Conservation (phyloP, 208 protist species). For the Trypanosoma vivax region DNA sequence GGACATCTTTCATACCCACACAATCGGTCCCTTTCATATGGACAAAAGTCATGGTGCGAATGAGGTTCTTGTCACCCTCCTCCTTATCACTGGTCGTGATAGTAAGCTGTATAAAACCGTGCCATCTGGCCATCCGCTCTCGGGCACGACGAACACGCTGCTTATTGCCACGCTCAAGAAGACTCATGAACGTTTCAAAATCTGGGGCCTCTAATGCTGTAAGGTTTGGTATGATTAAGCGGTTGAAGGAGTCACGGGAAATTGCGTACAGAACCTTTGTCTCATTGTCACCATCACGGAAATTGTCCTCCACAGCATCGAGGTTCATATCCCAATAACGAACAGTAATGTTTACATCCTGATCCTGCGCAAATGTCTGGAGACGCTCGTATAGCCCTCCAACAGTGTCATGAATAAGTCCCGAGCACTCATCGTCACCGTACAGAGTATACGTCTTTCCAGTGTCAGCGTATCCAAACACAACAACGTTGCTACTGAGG, state of each 20-base stretch:
- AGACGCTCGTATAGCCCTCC: slow-evolving; percentile 70
- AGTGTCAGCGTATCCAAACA: slow-evolving; percentile 59
- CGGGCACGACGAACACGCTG: slow-evolving; percentile 43
- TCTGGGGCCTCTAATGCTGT: slow-evolving; percentile 43
- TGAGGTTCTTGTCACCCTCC: slow-evolving; percentile 41
- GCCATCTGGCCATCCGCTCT: slow-evolving; percentile 62
- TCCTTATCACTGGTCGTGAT: slow-evolving; percentile 64
- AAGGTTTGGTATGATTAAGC: slow-evolving; percentile 67
- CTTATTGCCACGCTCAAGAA: slow-evolving; percentile 53
- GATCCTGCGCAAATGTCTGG: slow-evolving; percentile 30
- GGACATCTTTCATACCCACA: slow-evolving; percentile 54
- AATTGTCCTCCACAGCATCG: slow-evolving; percentile 64
- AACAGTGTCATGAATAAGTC: slow-evolving; percentile 83
- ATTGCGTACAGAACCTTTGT: slow-evolving; percentile 27
- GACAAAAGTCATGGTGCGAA: slow-evolving; percentile 80
- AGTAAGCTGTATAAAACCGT: slow-evolving; percentile 80
- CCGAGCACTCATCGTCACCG: slow-evolving; percentile 51
- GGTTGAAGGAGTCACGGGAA: slow-evolving; percentile 60
- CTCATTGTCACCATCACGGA: slow-evolving; percentile 28
- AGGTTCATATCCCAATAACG: slow-evolving; percentile 87
- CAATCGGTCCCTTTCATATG: slow-evolving; percentile 85
- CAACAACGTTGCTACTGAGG: slow-evolving; percentile 71
- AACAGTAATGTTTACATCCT: slow-evolving; percentile 56
- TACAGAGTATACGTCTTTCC: slow-evolving; percentile 90
- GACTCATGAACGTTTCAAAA: slow-evolving; percentile 62